These are phyloP conservation scores for Primulina tabacum DNA, from an alignment of 257 asterid genomes.

Conservation along the genomic window DNA sequence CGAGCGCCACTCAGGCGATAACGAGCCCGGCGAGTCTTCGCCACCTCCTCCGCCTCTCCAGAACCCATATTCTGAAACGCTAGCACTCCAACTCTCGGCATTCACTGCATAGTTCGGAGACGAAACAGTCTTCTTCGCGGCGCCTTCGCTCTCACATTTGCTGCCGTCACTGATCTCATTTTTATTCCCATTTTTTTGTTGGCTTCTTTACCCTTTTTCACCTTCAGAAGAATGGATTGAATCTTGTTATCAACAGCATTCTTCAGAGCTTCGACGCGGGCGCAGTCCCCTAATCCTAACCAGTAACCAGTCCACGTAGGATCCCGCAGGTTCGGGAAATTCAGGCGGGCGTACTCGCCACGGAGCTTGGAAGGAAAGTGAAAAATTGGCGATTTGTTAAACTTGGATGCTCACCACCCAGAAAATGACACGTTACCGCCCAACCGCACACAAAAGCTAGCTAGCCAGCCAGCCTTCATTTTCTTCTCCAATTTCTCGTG, in stretches of 20 bases:
- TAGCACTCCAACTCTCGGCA: conserved; percentile 26
- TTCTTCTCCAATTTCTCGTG: conserved; percentile 15
- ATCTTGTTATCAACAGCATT: conserved; percentile 71
- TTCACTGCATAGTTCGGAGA: conserved; percentile 22
- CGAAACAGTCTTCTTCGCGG: conserved; percentile 20
- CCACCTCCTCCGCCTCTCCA: conserved; percentile 40
- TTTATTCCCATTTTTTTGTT: conserved; percentile 34
- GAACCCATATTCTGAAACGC: conserved; percentile 51
- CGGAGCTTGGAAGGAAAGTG: conserved; percentile 33
- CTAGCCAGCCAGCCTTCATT: not conserved
- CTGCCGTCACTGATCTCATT: not conserved
- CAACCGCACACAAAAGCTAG: conserved; percentile 20
- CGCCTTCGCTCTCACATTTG: conserved; percentile 4
- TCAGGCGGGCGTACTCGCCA: conserved; percentile 49
- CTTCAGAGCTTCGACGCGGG: conserved; percentile 39
- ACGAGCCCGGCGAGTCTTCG: conserved; percentile 35
- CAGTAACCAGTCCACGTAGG: conserved; percentile 42
- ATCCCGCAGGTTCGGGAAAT: conserved; percentile 43
- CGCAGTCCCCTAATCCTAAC: conserved; percentile 47
- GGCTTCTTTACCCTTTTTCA: conserved; percentile 49
- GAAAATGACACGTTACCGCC: conserved; percentile 30
- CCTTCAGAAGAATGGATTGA: conserved; percentile 60
- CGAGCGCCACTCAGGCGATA: conserved; percentile 33
- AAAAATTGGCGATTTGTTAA: too few relatives aligned
- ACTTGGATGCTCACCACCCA: too few relatives aligned